Percentiles rank a stretch among this genome's conserved stretches.
Conservation (phyloP, 495 filamentous ascomycete genomes). For the Trichoderma orchidacearum region DNA sequence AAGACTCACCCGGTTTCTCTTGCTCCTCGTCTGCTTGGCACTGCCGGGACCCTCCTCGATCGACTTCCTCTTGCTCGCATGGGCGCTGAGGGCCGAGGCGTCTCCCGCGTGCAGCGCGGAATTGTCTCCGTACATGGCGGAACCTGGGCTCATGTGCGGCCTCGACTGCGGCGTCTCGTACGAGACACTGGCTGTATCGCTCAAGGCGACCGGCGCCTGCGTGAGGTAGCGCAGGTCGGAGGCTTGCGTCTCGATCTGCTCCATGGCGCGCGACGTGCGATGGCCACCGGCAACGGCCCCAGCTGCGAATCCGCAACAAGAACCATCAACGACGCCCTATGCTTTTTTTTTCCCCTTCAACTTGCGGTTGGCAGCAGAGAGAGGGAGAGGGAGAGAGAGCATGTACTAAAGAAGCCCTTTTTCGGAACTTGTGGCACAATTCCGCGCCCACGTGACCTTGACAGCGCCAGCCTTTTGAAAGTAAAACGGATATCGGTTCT, state of each 20-base stretch:
- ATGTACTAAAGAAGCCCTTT: neutral
- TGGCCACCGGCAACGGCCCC: neutral
- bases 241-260: conserved; percentile 40
- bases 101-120: conserved; percentile 11
- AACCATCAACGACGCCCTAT: neutral
- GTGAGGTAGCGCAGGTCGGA: conserved; percentile 38
- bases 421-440: neutral
- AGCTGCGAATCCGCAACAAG: neutral
- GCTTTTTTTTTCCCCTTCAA: neutral
- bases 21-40: conserved; percentile 39
- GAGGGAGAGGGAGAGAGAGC: neutral
- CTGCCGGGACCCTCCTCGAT: conserved; percentile 17
- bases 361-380: too few relatives aligned
- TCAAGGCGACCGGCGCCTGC: conserved; percentile 11
- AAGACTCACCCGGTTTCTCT: conserved; percentile 38
- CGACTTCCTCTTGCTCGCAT: conserved; percentile 25
- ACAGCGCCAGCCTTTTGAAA: neutral
- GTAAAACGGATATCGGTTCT: too few relatives aligned
- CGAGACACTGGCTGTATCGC: conserved; percentile 1
- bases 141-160: conserved; percentile 8
- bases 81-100: conserved; percentile 2
- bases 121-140: conserved; percentile 21
- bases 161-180: conserved; percentile 2
- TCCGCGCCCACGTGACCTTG: neutral
- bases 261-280: conserved; percentile 18